phyloP scores from a whole-genome alignment of 805 yeast species.

The Metschnikowia shivogae region DNA sequence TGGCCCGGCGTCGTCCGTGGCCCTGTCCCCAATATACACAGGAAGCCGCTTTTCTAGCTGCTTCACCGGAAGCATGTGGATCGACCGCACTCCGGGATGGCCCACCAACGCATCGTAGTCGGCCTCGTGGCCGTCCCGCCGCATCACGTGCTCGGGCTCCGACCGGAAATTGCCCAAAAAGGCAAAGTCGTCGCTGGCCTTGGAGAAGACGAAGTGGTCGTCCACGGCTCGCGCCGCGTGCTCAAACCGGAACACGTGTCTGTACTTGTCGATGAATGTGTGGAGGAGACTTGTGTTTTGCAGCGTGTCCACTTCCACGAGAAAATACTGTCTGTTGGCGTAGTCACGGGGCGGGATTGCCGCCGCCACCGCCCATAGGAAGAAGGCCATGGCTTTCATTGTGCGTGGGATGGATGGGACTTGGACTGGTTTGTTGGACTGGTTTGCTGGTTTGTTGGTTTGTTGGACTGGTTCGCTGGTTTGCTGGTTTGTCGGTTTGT shows the following conservation, averaged over 20 bases:
- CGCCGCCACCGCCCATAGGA: slow-evolving; percentile 7
- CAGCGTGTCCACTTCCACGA: slow-evolving; percentile 49
- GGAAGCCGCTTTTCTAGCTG: slow-evolving; percentile 56
- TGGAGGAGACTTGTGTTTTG: slow-evolving; percentile 21
- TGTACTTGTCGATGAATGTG: slow-evolving; percentile 36
- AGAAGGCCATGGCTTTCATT: slow-evolving; percentile 11
- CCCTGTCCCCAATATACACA: slow-evolving; percentile 34
- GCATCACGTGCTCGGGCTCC: slow-evolving; percentile 23
- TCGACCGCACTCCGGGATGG: slow-evolving; percentile 37
- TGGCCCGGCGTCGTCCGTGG: too few relatives aligned
- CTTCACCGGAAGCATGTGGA: slow-evolving; percentile 54
- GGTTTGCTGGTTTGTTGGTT: too few relatives aligned
- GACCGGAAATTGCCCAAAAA: slow-evolving; percentile 35
- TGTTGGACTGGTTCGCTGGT: too few relatives aligned
- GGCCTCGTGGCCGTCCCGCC: slow-evolving; percentile 24
- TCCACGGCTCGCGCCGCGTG: slow-evolving; percentile 60
- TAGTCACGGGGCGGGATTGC: slow-evolving; percentile 40
- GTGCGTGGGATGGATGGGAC: too few relatives aligned
- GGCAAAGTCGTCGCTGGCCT: slow-evolving; percentile 31
- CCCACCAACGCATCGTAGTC: slow-evolving; percentile 24
- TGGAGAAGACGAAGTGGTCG: slow-evolving; percentile 64
- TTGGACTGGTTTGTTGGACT: too few relatives aligned
- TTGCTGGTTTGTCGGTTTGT: too few relatives aligned
- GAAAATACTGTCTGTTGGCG: slow-evolving; percentile 51
- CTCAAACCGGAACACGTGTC: slow-evolving; percentile 46